A percentile compares a stretch with the other conserved stretches of the same genome.
Conservation (phyloP, 2,329 filamentous ascomycete genomes). For the Diaporthe sp. region DNA sequence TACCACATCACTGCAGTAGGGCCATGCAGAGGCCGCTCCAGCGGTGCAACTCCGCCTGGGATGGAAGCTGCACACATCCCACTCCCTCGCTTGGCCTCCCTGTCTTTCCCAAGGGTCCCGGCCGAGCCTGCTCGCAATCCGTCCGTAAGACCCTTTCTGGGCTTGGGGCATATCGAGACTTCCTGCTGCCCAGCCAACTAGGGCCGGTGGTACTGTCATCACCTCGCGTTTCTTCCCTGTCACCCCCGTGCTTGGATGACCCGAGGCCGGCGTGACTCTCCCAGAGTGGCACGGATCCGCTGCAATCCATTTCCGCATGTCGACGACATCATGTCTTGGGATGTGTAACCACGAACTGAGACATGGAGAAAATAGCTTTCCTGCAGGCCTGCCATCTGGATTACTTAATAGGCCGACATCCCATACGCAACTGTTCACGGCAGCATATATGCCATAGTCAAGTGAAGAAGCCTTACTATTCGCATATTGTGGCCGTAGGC, state of each 20-base stretch:
- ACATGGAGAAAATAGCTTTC: no score
- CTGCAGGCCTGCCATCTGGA: not conserved
- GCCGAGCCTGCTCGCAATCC: conserved; percentile 3
- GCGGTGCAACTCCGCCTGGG: conserved; percentile 6
- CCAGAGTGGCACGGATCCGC: conserved; percentile 6
- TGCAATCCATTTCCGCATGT: not conserved
- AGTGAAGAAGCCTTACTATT: not conserved
- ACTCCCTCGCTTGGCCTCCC: conserved; percentile 10
- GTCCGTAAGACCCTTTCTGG: conserved; percentile 13
- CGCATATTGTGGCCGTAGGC: not conserved
- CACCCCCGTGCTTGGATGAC: conserved; percentile 23
- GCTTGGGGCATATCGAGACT: not conserved
- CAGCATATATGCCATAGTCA: no score
- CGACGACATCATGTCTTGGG: not conserved
- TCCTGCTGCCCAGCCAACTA: conserved; percentile 24
- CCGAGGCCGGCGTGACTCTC: conserved; percentile 18
- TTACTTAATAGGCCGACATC: not conserved
- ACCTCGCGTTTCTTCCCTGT: conserved; percentile 9
- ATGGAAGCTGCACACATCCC: conserved; percentile 22
- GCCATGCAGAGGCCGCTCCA: conserved; percentile 12
- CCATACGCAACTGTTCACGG: not conserved
- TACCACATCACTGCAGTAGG: conserved; percentile 17
- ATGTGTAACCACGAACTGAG: not conserved
- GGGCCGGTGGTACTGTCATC: conserved; percentile 5
- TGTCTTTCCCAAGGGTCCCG: not conserved